Evolutionary conservation across 106 monocot genomes (phyloP).

Genomic region (Vanilla planifolia): DNA sequence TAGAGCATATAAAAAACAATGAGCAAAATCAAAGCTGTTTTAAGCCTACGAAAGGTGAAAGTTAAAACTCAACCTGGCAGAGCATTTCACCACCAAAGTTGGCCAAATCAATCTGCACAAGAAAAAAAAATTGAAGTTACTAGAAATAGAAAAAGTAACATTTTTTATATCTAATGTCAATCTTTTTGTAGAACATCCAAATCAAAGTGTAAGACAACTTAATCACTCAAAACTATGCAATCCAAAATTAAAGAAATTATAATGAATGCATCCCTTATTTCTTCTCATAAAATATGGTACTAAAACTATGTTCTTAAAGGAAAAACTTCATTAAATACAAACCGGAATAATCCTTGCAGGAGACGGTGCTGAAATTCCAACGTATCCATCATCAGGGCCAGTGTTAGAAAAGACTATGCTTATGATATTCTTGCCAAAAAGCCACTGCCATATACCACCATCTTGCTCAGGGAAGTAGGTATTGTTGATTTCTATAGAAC

Average conservation of each 20-base stretch:
- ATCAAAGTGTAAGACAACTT: no score
- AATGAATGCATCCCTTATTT: no score
- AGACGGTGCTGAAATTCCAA: slow-evolving; percentile 87
- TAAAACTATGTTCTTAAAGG: not conserved
- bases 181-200: no score
- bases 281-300: no score
- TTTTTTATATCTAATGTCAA: no score
- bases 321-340: slow-evolving; percentile 17
- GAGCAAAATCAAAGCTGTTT: no score
- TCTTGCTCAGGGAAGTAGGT: slow-evolving; percentile 76
- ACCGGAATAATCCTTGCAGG: slow-evolving; percentile 89
- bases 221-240: no score
- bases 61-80: slow-evolving; percentile 52
- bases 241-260: no score
- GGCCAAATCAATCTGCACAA: slow-evolving; percentile 67
- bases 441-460: slow-evolving; percentile 82
- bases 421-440: slow-evolving; percentile 71
- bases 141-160: no score
- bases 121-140: slow-evolving; percentile 6
- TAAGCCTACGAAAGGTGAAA: not conserved
- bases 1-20: no score
- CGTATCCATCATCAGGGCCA: slow-evolving; percentile 73
- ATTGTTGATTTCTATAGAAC: slow-evolving; percentile 80
- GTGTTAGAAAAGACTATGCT: slow-evolving; percentile 63
- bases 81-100: slow-evolving; percentile 91